Evolutionary conservation across 129 eudicot species (phyloP), one percentile per base, ranked within the genome.

Genomic region (Centaurea solstitialis): DNA sequence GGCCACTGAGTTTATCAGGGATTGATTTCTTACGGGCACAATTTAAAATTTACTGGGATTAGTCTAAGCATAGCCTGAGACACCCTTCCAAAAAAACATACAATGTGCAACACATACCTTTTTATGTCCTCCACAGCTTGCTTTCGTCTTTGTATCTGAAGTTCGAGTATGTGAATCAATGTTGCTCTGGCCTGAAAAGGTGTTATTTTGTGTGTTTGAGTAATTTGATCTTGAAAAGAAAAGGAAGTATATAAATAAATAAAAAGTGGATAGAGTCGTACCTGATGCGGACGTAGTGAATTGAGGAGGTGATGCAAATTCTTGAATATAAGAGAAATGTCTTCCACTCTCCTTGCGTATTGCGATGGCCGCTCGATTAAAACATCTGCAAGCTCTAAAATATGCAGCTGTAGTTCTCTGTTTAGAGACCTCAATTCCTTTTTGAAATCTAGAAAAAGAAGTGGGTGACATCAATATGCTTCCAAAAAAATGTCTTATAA

Each of bases 61-160:
- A 33, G 37, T 33, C 37, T 33, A 33, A 33, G 37, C 37, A 33
- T 33, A 3, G 37, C 37, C 37, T 33, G 37, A 5, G 4, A 33
- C 37, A 33, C 37, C 37, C 37, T 33, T 33, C 5, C 37, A 33
- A 33, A 33, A 33, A 26, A 0, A 45, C 24, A 53, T 30, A 53
- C 40, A 12, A 38, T 17, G 37, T 41, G 28, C 43, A n/a, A 2
- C 20, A 43, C 82, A 45, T 76, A 91, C 98, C 93, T 91, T 83
- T 89, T 88, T n/a, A 94, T 94, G 87, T 94, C 98, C 88, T 94
- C 98, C 68, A 91, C 88, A 15, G 98, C 98, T 86, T 90, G 92
- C 76, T 90, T 90, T 37, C 98, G 89, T 39, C 95, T 87, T 84
- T 91, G 92, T 85, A 94, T 90, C 84, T 94, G 98, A 65, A 90